Conservation (phyloP, 495 filamentous ascomycete species). For the Penicillium ochrochloron region DNA sequence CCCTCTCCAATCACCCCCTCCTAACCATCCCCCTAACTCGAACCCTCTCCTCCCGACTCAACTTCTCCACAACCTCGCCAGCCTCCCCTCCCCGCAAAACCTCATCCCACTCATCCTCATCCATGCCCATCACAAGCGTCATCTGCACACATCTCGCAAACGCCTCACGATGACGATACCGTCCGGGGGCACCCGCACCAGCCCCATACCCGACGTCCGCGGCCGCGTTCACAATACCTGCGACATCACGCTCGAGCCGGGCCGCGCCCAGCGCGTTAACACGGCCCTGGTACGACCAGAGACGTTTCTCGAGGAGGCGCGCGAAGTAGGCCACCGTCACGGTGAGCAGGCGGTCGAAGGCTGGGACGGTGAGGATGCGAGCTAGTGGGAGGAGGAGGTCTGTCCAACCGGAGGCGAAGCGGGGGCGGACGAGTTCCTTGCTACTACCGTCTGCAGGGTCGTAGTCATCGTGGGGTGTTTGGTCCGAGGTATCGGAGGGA, state of each 20-base stretch:
- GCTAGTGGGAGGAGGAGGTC: slow-evolving; percentile 77
- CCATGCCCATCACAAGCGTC: slow-evolving; percentile 90
- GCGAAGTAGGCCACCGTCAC: slow-evolving; percentile 74
- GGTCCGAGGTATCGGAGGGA: slow-evolving; percentile 44
- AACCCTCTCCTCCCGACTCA: slow-evolving; percentile 65
- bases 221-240: slow-evolving; percentile 75
- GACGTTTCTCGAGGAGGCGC: slow-evolving; percentile 82
- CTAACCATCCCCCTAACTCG: slow-evolving; percentile 65
- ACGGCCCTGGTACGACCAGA: slow-evolving; percentile 82
- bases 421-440: slow-evolving; percentile 63
- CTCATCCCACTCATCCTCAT: slow-evolving; percentile 97
- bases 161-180: slow-evolving; percentile 77
- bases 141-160: slow-evolving; percentile 86
- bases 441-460: slow-evolving; percentile 47
- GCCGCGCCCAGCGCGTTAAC: slow-evolving; percentile 84
- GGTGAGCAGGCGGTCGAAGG: slow-evolving; percentile 72
- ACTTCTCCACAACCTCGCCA: slow-evolving; percentile 48
- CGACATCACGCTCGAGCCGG: slow-evolving; percentile 85
- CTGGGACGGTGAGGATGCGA: slow-evolving; percentile 78
- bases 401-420: slow-evolving; percentile 85
- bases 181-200: slow-evolving; percentile 36
- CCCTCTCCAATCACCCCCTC: slow-evolving; percentile 12
- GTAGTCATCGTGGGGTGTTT: slow-evolving; percentile 29
- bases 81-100: slow-evolving; percentile 50
- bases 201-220: slow-evolving; percentile 62